Evolutionary conservation across 2,329 filamentous ascomycete genomes (phyloP).

Genomic region (Pseudohalonectria lignicola): DNA sequence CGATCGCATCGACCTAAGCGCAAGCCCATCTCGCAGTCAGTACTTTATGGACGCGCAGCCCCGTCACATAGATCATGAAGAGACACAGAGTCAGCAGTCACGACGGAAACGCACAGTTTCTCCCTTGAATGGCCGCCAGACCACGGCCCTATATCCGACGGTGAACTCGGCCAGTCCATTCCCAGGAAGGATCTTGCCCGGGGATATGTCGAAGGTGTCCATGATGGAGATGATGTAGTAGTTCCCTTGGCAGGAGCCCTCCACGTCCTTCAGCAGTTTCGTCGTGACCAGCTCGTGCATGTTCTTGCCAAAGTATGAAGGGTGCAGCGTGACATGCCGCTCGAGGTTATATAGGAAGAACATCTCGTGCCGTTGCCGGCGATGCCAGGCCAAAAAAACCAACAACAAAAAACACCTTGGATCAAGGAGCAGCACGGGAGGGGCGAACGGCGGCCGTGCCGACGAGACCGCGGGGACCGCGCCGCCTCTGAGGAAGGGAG

Average conservation of each 20-base stretch:
- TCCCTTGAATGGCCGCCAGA: conserved; percentile 96
- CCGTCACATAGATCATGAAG: too few relatives aligned
- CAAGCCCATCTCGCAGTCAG: too few relatives aligned
- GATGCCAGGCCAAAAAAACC: too few relatives aligned
- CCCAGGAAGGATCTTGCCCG: conserved; percentile 83
- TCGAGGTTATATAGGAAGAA: conserved; percentile 98
- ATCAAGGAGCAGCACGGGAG: too few relatives aligned
- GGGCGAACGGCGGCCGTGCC: too few relatives aligned
- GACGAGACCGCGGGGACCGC: too few relatives aligned
- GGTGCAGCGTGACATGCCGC: conserved; percentile 87
- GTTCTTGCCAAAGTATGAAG: conserved; percentile 91
- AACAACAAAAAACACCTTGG: too few relatives aligned
- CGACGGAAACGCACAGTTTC: conserved; percentile 75
- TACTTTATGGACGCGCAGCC: too few relatives aligned
- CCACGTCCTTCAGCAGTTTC: conserved; percentile 83
- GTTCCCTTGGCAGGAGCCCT: conserved; percentile 88
- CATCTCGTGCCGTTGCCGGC: conserved; percentile 59
- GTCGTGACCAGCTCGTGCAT: conserved; percentile 86
- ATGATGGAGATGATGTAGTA: conserved; percentile 98
- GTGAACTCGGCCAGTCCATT: conserved; percentile 91
- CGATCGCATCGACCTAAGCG: conserved; percentile 78
- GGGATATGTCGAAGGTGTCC: conserved; percentile 90
- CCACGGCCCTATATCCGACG: conserved; percentile 87
- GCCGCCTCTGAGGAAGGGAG: too few relatives aligned
- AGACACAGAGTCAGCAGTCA: too few relatives aligned